Percentiles rank a stretch among this genome's conserved stretches.
phyloP scores from a whole-genome alignment of 768 basidiomycete genomes.

The Suillus lakei region DNA sequence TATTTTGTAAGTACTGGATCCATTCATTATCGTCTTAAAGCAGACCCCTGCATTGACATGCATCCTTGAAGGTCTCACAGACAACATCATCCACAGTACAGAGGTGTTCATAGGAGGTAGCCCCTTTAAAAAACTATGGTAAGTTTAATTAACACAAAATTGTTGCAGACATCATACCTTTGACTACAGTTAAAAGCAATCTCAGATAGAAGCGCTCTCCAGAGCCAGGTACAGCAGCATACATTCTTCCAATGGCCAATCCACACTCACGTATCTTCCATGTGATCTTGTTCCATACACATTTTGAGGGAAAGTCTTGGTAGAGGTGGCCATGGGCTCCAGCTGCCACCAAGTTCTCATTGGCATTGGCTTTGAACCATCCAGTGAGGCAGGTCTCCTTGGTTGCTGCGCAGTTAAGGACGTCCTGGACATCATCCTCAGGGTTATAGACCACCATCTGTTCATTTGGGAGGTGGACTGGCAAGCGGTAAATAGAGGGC shows the following conservation, averaged over 20 bases:
- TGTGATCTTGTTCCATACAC: constrained; percentile 8
- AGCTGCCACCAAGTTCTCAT: constrained; percentile 12
- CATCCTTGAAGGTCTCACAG: too few species aligned
- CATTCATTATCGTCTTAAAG: too few species aligned
- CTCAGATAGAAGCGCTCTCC: constrained; percentile 47
- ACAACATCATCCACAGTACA: too few species aligned
- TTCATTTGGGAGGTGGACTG: constrained; percentile 46
- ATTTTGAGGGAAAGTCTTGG: constrained; percentile 23
- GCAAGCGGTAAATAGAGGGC: constrained; percentile 44
- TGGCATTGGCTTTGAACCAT: constrained; percentile 37
- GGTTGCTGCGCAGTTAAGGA: constrained; percentile 23
- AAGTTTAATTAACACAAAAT: too few species aligned
- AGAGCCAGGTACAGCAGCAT: constrained; percentile 30
- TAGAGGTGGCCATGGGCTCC: constrained; percentile 29
- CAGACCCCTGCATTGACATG: too few species aligned
- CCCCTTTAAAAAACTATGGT: too few species aligned
- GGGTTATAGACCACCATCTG: constrained; percentile 43
- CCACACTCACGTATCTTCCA: constrained; percentile 25
- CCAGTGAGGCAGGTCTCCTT: constrained; percentile 33
- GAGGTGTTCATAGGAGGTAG: too few species aligned
- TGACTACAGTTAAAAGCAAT: constrained; percentile 42
- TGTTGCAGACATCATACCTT: constrained; percentile 20
- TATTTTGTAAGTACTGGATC: too few species aligned
- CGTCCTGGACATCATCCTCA: constrained; percentile 24
- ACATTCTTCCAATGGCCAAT: constrained; percentile 38